Conservation (phyloP, 2,329 filamentous ascomycete species). For the Huntiella decipiens region DNA sequence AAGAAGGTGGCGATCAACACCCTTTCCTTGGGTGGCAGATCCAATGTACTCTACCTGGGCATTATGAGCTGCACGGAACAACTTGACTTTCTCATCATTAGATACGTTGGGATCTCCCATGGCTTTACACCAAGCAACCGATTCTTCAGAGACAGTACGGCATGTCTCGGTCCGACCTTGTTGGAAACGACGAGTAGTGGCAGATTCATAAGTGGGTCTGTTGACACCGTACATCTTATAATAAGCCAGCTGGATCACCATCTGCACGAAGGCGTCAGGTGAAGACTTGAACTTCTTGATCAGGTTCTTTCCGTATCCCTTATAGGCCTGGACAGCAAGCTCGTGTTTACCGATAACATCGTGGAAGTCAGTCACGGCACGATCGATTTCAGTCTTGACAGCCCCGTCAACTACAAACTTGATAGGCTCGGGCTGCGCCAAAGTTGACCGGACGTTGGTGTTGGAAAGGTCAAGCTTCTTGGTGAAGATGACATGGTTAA, state of each 20-base stretch:
- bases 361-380: constrained; percentile 60
- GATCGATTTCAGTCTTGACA: constrained; percentile 58
- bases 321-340: constrained; percentile 83
- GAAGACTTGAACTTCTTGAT: constrained; percentile 99
- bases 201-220: constrained; percentile 93
- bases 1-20: constrained; percentile 92
- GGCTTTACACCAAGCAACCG: constrained; percentile 71
- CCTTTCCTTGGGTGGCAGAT: constrained; percentile 77
- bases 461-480: constrained; percentile 85
- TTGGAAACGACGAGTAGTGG: constrained; percentile 86
- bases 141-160: constrained; percentile 77
- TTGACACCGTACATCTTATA: constrained; percentile 98
- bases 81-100: constrained; percentile 45
- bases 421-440: constrained; percentile 62
- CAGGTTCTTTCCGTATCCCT: constrained; percentile 91
- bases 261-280: constrained; percentile 92
- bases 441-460: constrained; percentile 55
- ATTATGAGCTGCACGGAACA: constrained; percentile 66
- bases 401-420: constrained; percentile 61
- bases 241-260: constrained; percentile 97
- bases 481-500: constrained; percentile 79
- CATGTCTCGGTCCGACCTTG: constrained; percentile 93
- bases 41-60: constrained; percentile 80
- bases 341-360: constrained; percentile 73
- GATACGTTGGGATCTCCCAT: constrained; percentile 53